A percentile compares a stretch with the other conserved stretches of the same genome.
Evolutionary conservation across 306 rosid genomes (phyloP).

Genomic region (Phaseolus lunatus): DNA sequence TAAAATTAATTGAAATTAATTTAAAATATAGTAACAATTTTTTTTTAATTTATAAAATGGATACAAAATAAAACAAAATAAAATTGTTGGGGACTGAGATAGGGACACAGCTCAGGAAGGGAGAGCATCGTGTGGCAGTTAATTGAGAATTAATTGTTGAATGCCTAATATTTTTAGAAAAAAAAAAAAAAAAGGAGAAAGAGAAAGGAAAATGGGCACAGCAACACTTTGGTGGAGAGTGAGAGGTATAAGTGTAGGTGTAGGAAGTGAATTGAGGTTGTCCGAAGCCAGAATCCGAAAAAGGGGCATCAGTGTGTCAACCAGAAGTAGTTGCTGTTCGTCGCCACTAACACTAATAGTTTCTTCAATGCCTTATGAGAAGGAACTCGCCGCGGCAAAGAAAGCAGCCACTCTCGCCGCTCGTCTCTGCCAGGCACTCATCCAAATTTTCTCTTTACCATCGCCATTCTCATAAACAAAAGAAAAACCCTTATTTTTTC

Average conservation of each 20-base stretch:
- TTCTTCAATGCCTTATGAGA: constrained; percentile 83
- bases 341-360: constrained; percentile 30
- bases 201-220: constrained; percentile 24
- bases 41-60: too few relatives aligned
- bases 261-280: constrained; percentile 19
- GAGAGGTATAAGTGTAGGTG: not conserved
- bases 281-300: constrained; percentile 43
- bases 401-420: constrained; percentile 91
- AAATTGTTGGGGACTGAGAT: too few relatives aligned
- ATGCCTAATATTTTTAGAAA: not conserved
- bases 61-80: too few relatives aligned
- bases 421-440: constrained; percentile 81
- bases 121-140: not conserved
- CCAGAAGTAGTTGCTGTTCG: constrained; percentile 22
- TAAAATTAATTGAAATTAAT: too few relatives aligned
- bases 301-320: not conserved
- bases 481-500: not conserved
- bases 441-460: not conserved
- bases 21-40: too few relatives aligned
- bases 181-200: not conserved
- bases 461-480: not conserved
- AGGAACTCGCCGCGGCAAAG: constrained; percentile 90
- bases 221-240: constrained; percentile 18
- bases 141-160: not conserved
- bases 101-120: not conserved